Evolutionary conservation across 2,329 filamentous ascomycete genomes (phyloP).

Genomic region (Paraphoma sp.): DNA sequence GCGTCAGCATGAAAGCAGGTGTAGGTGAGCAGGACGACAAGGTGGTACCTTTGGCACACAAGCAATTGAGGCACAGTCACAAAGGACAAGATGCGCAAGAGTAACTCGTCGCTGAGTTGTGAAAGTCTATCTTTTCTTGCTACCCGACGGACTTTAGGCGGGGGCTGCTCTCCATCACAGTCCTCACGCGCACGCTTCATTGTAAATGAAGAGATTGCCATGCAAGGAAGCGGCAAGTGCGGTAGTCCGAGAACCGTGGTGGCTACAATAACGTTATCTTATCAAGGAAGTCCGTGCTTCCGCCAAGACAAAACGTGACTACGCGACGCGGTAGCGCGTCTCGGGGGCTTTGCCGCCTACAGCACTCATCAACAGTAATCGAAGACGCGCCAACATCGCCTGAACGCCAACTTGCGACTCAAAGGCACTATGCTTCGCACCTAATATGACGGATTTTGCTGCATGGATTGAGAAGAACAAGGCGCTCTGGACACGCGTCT

Average conservation of each 20-base stretch:
- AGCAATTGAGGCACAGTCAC: conserved; percentile 75
- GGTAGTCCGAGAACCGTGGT: conserved; percentile 12
- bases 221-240: conserved; percentile 11
- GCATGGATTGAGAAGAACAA: conserved; percentile 40
- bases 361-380: conserved; percentile 14
- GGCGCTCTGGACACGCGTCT: conserved; percentile 36
- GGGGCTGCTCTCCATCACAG: conserved; percentile 29
- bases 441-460: conserved; percentile 34
- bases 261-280: conserved; percentile 19
- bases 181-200: conserved; percentile 50
- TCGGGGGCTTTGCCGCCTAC: conserved; percentile 7
- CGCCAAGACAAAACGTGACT: conserved; percentile 22
- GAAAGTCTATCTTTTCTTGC: conserved; percentile 68
- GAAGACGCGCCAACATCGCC: not conserved
- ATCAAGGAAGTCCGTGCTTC: conserved; percentile 16
- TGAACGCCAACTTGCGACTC: not conserved
- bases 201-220: conserved; percentile 6
- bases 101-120: conserved; percentile 81
- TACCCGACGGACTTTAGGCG: conserved; percentile 56
- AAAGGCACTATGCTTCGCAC: not conserved
- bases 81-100: conserved; percentile 81
- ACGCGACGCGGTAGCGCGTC: conserved; percentile 28
- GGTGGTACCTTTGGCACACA: conserved; percentile 63
- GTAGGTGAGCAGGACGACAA: not conserved
- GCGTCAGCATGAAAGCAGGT: conserved; percentile 7